These are phyloP conservation scores for cucumber (Cucumis sativus) DNA, from an alignment of 306 rosid species.

Conservation along the genomic window Cucumber_9930_V3 NC_026659.2:2800501-2801000, in stretches of 20 bases:
- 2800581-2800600: conserved; percentile 62
- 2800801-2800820: neutral
- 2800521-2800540: too few species aligned
- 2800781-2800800: neutral
- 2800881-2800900: too few species aligned
- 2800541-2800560: too few species aligned
- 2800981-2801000: too few species aligned
- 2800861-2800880: too few species aligned
- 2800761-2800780: conserved; percentile 76
- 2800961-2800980: too few species aligned
- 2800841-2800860: neutral
- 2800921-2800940: too few species aligned
- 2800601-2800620: conserved; percentile 70
- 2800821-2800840: neutral
- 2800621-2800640: conserved; percentile 70
- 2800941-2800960: too few species aligned
- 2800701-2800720: conserved; percentile 80
- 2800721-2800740: conserved; percentile 74
- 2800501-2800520: too few species aligned
- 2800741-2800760: conserved; percentile 64
- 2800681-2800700: conserved; percentile 79
- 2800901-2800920: too few species aligned
- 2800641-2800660: conserved; percentile 68
- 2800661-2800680: conserved; percentile 87
- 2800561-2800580: too few species aligned